Evolutionary conservation across 148 eudicot genomes (phyloP).

Genomic region (Dysphania ambrosioides): DNA sequence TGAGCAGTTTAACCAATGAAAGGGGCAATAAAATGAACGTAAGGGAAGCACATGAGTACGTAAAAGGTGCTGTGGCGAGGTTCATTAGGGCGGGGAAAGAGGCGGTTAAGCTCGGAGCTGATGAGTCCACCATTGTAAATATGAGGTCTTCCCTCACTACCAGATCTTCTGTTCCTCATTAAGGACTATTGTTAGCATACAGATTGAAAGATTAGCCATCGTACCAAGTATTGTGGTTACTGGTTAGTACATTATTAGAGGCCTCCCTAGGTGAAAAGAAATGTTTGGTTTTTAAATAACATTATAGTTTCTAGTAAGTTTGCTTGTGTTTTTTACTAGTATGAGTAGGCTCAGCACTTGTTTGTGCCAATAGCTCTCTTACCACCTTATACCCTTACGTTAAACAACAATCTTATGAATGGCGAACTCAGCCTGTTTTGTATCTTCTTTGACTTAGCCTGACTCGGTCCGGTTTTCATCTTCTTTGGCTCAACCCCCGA

Average conservation of each 20-base stretch:
- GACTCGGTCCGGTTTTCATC: too few species aligned
- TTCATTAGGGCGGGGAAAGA: conserved; percentile 78
- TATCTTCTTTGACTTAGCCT: too few species aligned
- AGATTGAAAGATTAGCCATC: background rate
- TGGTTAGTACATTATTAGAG: background rate
- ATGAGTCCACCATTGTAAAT: conserved; percentile 75
- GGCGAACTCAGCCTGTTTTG: too few species aligned
- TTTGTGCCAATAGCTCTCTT: background rate
- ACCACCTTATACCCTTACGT: too few species aligned
- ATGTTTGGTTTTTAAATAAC: background rate
- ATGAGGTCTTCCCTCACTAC: conserved; percentile 96
- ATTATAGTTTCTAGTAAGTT: background rate
- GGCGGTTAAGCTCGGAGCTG: conserved; percentile 78
- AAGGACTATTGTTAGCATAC: background rate
- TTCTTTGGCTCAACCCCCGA: too few species aligned
- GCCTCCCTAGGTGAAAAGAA: background rate
- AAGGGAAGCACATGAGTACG: conserved; percentile 64
- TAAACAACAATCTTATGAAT: too few species aligned
- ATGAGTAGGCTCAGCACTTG: too few species aligned
- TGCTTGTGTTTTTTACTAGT: too few species aligned
- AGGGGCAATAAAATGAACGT: conserved; percentile 73
- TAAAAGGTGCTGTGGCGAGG: conserved; percentile 61
- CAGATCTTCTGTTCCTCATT: conserved; percentile 46
- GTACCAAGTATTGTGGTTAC: background rate
- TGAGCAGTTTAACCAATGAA: conserved; percentile 73